Base-by-base conservation (phyloP, 2,329 filamentous ascomycete species). In the Malbranchea cinnamomea region DNA sequence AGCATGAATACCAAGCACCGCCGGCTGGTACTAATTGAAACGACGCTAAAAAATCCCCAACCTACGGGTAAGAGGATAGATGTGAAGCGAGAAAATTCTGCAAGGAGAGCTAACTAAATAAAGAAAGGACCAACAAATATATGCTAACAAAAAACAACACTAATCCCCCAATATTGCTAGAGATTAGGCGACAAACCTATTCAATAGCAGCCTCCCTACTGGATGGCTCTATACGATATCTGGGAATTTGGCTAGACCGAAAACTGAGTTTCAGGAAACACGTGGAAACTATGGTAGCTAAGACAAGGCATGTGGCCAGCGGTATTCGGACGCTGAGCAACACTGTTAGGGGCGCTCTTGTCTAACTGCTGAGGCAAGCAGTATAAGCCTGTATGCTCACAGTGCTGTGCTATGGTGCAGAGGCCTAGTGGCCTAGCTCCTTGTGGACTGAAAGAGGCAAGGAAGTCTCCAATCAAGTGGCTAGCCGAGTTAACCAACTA, bases 241-340 rank as follows among this genome's bases (percentile, higher is more conserved):
- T 45, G 5, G 43, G 41, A 7, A 26, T 44, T 24, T 41, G 30
- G 27, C 34, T 44, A 11, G 39, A 44, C 23, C 26, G 30, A 2
- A 34, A 31, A 8, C 32, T 43, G 3, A 31, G 25, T 7, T 43
- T 41, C 23, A 35, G 28, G 10, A 26, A 23, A 4, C 36, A 44
- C 13, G 28, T 44, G 15, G 26, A 36, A 17, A 37, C 31, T 21
- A 38, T 33, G 31, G 30, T 30, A 23, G 32, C 35, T 16, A 39
- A 39, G 30, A 40, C 37, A 4, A 30, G 29, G n/a, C 22, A 17
- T 6, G 33, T 37, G 9, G 36, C 26, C 8, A 21, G 10, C 13
- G 26, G 18, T 6, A 23, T 33, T 13, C 9, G 20, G 11, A 27
- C 26, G n/a, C 19, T 33, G 15, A 26, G 31, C 8, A 30, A 30